Percentiles rank a stretch among this genome's conserved stretches.
Conservation (phyloP, 192 early-diverging fungal genomes). For the Cetraspora pellucida region DNA sequence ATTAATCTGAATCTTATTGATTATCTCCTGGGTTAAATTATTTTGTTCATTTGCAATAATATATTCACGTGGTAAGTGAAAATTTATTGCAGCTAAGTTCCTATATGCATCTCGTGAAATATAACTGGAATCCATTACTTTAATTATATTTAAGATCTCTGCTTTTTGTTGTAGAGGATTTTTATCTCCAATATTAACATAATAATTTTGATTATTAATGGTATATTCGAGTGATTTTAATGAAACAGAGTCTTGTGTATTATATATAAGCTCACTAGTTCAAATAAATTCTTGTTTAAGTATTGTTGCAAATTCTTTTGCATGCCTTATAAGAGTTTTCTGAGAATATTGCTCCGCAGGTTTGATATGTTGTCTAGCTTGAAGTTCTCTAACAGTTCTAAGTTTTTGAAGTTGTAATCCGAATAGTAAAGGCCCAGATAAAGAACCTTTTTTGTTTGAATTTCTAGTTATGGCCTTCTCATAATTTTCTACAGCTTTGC, state of each 20-base stretch:
- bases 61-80: too few species aligned
- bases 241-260: neutral
- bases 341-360: neutral
- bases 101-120: too few species aligned
- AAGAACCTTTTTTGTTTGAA: neutral
- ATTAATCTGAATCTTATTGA: too few species aligned
- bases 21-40: too few species aligned
- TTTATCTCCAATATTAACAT: too few species aligned
- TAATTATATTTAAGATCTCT: too few species aligned
- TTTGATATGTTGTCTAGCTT: neutral
- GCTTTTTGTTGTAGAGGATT: too few species aligned
- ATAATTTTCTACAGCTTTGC: neutral
- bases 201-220: too few species aligned
- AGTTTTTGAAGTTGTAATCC: neutral
- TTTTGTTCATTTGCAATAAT: too few species aligned
- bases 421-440: neutral
- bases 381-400: neutral
- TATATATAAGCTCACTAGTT: neutral
- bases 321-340: neutral
- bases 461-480: neutral
- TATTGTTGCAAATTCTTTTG: neutral
- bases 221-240: too few species aligned
- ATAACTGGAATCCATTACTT: too few species aligned
- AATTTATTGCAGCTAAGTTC: too few species aligned
- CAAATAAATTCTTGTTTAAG: neutral